These are phyloP conservation scores for Solanum lycopersicoides DNA, from an alignment of 257 asterid species.

Conservation along the genomic window DNA sequence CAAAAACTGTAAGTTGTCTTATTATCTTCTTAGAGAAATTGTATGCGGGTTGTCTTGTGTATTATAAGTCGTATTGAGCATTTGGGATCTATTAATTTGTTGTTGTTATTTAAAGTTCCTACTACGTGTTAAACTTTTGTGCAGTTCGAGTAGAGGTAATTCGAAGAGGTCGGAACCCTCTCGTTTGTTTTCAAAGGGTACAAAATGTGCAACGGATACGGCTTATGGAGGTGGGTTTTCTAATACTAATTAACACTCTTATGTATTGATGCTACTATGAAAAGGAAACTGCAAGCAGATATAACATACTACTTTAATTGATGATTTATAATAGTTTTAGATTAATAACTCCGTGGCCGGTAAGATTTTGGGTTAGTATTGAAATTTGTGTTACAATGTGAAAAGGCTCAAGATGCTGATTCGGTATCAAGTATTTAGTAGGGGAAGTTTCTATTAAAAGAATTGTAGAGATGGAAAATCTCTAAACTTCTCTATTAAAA, in stretches of 20 bases:
- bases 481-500: neutral
- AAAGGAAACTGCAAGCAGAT: neutral
- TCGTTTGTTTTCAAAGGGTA: slow-evolving; percentile 13
- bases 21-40: neutral
- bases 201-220: slow-evolving; percentile 52
- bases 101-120: neutral
- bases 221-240: slow-evolving; percentile 47
- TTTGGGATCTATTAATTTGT: neutral
- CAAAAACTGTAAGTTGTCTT: slow-evolving; percentile 37
- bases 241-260: neutral
- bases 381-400: neutral
- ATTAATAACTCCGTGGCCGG: neutral
- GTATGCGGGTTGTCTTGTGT: too few species aligned
- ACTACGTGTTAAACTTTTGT: neutral
- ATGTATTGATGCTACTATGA: neutral
- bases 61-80: neutral
- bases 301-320: neutral
- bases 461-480: neutral
- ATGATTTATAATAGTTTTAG: neutral
- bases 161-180: slow-evolving; percentile 8
- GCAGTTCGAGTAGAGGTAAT: slow-evolving; percentile 33
- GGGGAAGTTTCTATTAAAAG: neutral
- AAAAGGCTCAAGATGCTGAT: neutral
- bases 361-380: neutral
- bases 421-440: neutral